Base-by-base conservation (phyloP, 164 flowering plant genomes). In the Liquidambar formosana region DNA sequence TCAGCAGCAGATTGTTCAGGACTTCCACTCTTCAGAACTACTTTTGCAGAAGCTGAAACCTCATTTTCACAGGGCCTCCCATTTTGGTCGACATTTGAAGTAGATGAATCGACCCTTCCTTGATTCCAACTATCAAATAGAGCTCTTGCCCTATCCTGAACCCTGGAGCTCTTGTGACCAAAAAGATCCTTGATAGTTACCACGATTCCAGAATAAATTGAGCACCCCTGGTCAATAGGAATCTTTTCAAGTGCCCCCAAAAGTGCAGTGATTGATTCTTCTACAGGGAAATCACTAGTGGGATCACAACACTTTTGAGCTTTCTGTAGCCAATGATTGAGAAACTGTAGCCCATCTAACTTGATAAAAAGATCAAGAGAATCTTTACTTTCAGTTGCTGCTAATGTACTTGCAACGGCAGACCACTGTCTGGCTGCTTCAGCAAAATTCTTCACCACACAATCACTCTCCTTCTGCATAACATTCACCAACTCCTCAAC, bases 341-440 rank as follows among this genome's bases (percentile, higher is more conserved):
- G 61, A 28, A 57, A 57, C 33, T 14, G 61, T 25, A 57, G 10
- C 15, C 61, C 61, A 28, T 15, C 61, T 12, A 28, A 57, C 33
- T 2, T 13, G 5, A 57, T 12, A 28, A 57, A 57, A 57, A 57
- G 61, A 28, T 57, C 61, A 28, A 57, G 61, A 57, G 33, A 57
- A 28, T 57, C 33, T 15, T 57, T 25, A 28, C 19, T 28, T 15
- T 57, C 61, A 28, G 61, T 57, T 12, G 61, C 61, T 25, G 28
- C 61, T 14, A 57, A 23, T 25, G 61, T 22, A 28, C 33, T 28
- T 25, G 61, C 61, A 28, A 57, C 61, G 10, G 61, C 61, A 28
- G 63, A 61, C 63, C 43, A 61, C 63, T 61, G 63, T 28, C 63
- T 43, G 51, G 65, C 65, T 15, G 47, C 3, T 13, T 63, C 65